These are phyloP conservation scores for Uronychia binucleata DNA, from an alignment of 73 alveolate species.

Conservation along the genomic window DNA sequence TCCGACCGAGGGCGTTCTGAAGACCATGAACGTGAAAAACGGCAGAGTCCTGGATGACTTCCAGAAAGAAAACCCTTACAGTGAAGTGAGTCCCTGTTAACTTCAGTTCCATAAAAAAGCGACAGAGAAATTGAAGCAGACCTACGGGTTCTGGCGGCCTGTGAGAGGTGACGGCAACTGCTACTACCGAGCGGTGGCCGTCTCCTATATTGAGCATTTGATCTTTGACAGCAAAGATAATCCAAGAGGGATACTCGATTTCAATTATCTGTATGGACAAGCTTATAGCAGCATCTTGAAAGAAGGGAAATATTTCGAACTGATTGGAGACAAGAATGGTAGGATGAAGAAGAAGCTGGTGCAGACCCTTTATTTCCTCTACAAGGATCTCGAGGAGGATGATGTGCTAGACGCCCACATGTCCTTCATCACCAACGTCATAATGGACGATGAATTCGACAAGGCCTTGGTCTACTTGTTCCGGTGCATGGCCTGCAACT, in stretches of 20 bases:
- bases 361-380: neutral
- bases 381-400: neutral
- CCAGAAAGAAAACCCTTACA: neutral
- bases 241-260: too few species aligned
- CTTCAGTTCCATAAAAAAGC: neutral
- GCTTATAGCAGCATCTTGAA: neutral
- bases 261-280: too few species aligned
- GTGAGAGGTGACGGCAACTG: conserved; percentile 25
- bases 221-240: conserved; percentile 7
- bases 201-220: conserved; percentile 10
- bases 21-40: neutral
- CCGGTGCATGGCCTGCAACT: neutral
- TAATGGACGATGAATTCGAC: neutral
- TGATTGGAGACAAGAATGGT: neutral
- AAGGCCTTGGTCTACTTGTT: neutral
- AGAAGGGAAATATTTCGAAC: neutral
- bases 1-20: too few species aligned
- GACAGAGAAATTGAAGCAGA: conserved; percentile 1
- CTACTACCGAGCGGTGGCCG: conserved; percentile 9
- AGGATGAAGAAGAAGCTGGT: neutral
- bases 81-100: neutral
- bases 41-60: neutral
- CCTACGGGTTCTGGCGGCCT: conserved; percentile 10
- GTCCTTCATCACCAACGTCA: neutral
- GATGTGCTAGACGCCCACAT: neutral